Conservation (phyloP, 257 asterid species). For the Plantago ovata region DNA sequence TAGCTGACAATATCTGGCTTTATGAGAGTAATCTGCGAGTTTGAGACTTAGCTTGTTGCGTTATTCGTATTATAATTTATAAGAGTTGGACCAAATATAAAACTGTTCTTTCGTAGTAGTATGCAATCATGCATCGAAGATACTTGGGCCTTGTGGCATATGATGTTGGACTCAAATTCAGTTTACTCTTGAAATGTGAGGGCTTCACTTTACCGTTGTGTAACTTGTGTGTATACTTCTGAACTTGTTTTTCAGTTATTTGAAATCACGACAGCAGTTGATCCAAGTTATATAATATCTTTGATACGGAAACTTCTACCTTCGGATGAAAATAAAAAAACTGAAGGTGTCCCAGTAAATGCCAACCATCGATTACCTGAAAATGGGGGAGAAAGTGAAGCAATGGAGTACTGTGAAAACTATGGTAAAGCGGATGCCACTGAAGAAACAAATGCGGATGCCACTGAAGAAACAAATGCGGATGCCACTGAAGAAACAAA, state of each 20-base stretch:
- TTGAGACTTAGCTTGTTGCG: too few species aligned
- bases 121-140: too few species aligned
- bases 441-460: conserved; percentile 28
- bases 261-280: conserved; percentile 74
- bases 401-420: conserved; percentile 34
- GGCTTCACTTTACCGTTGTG: not conserved
- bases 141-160: too few species aligned
- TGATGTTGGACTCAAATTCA: conserved; percentile 1
- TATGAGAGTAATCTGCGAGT: not conserved
- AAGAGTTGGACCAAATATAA: too few species aligned
- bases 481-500: conserved; percentile 23
- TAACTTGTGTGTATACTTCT: conserved; percentile 5
- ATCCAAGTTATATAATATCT: conserved; percentile 84
- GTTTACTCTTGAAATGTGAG: not conserved
- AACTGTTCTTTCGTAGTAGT: not conserved
- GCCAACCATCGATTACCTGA: conserved; percentile 26
- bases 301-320: conserved; percentile 90
- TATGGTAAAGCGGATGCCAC: conserved; percentile 24
- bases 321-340: conserved; percentile 28
- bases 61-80: too few species aligned
- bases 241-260: conserved; percentile 51
- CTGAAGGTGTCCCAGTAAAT: conserved; percentile 26
- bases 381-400: conserved; percentile 45
- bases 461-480: too few species aligned
- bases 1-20: conserved; percentile 5